Conservation (phyloP, 345 rosid genomes). For the Linum tenue region DNA sequence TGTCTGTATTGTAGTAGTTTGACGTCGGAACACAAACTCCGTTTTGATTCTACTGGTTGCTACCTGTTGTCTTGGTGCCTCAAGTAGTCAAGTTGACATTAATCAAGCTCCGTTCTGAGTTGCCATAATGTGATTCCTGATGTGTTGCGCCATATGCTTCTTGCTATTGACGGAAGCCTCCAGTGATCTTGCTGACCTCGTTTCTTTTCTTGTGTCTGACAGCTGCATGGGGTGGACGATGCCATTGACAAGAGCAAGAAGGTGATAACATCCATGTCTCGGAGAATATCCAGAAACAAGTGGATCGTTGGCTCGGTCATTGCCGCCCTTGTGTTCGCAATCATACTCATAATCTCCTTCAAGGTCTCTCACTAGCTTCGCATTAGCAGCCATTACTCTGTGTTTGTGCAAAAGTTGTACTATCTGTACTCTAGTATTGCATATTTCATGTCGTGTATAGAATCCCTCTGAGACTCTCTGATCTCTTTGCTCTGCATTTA, state of each 20-base stretch:
- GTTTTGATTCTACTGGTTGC: too few species aligned
- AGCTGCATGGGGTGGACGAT: constrained; percentile 32
- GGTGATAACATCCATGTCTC: constrained; percentile 22
- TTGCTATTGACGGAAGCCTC: background rate
- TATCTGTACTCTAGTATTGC: background rate
- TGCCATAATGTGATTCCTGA: background rate
- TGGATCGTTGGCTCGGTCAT: constrained; percentile 23
- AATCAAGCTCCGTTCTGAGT: too few species aligned
- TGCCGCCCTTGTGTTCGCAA: constrained; percentile 22
- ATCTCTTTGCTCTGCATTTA: background rate
- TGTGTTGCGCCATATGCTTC: too few species aligned
- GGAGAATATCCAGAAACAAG: constrained; percentile 25
- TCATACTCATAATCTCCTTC: constrained; percentile 19
- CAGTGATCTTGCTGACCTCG: background rate
- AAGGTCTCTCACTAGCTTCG: constrained; percentile 20
- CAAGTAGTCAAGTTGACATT: too few species aligned
- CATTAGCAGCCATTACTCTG: background rate
- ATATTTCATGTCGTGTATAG: constrained; percentile 17
- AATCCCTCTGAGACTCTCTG: background rate
- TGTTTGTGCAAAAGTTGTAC: constrained; percentile 12
- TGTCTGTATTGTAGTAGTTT: too few species aligned
- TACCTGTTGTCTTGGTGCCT: too few species aligned
- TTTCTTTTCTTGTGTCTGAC: background rate
- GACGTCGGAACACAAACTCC: too few species aligned
- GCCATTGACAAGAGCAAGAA: constrained; percentile 32